phyloP scores from a whole-genome alignment of 306 rosid species.

The Cicer judaicum region DNA sequence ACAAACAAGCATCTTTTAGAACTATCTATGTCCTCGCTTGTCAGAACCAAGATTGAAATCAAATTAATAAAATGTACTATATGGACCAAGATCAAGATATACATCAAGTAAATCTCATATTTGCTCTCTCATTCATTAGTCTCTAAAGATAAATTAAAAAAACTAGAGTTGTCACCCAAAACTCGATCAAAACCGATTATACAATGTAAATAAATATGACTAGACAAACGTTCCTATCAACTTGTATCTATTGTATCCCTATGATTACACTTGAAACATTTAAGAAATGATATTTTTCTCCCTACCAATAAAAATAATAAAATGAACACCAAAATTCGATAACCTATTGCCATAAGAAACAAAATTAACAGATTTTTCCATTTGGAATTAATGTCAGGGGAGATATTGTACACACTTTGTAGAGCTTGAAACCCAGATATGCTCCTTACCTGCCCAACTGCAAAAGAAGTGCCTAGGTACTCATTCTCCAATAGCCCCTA shows the following conservation, averaged over 20 bases:
- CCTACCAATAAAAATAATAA: conserved; percentile 59
- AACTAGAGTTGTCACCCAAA: conserved; percentile 44
- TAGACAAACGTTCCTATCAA: conserved; percentile 53
- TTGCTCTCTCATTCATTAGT: conserved; percentile 45
- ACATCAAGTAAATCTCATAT: conserved; percentile 29
- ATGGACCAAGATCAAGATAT: not conserved
- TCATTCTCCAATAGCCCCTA: conserved; percentile 97
- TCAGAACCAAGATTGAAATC: conserved; percentile 7
- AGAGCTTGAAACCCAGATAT: conserved; percentile 95
- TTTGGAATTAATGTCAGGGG: conserved; percentile 70
- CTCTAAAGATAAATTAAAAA: conserved; percentile 48
- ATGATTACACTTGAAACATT: conserved; percentile 59
- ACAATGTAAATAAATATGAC: conserved; percentile 44
- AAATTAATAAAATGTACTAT: not conserved
- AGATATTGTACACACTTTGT: conserved; percentile 73
- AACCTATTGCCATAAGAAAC: conserved; percentile 86
- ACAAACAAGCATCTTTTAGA: conserved; percentile 24
- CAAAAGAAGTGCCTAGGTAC: conserved; percentile 78
- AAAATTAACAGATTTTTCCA: conserved; percentile 86
- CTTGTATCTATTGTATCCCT: conserved; percentile 61
- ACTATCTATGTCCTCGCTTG: conserved; percentile 4
- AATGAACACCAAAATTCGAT: conserved; percentile 71
- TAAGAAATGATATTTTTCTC: conserved; percentile 53
- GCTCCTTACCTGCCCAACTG: conserved; percentile 94
- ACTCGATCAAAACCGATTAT: conserved; percentile 45